These are phyloP conservation scores for Pseudopyricularia javanii DNA, from an alignment of 2,329 filamentous ascomycete genomes.

Conservation along the genomic window DNA sequence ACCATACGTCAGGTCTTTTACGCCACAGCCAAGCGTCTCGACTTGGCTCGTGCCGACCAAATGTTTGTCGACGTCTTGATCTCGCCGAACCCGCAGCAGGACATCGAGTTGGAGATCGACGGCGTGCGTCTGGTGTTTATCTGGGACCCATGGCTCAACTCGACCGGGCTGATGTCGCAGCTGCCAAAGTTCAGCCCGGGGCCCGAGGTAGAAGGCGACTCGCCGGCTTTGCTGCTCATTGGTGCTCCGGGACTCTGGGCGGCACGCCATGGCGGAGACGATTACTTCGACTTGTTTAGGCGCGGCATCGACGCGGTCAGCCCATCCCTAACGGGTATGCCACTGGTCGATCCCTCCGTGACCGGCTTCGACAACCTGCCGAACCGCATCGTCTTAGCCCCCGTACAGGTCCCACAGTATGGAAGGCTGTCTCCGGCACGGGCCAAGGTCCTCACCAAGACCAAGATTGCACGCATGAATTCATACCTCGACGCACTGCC, in stretches of 20 bases:
- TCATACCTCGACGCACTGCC: slow-evolving; percentile 31
- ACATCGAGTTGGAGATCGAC: slow-evolving; percentile 28
- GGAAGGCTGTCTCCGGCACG: slow-evolving; percentile 26
- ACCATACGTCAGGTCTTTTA: slow-evolving; percentile 49
- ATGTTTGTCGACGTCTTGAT: slow-evolving; percentile 20
- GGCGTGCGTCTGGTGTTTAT: slow-evolving; percentile 40
- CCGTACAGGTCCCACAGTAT: slow-evolving; percentile 29
- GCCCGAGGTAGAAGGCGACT: slow-evolving; percentile 9
- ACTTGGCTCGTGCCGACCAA: slow-evolving; percentile 22
- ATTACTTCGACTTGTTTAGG: slow-evolving; percentile 30
- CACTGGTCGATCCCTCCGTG: not conserved
- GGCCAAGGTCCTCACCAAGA: slow-evolving; percentile 28
- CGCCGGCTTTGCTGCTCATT: slow-evolving; percentile 34
- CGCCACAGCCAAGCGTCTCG: slow-evolving; percentile 37
- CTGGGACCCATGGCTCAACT: slow-evolving; percentile 53
- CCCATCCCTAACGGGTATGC: slow-evolving; percentile 16
- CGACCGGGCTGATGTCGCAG: slow-evolving; percentile 26
- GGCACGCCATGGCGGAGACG: slow-evolving; percentile 33
- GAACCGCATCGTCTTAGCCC: slow-evolving; percentile 15
- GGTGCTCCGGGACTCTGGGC: slow-evolving; percentile 44
- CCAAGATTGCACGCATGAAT: slow-evolving; percentile 40
- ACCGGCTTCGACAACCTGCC: slow-evolving; percentile 8
- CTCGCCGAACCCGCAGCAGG: slow-evolving; percentile 24
- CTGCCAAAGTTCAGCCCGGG: slow-evolving; percentile 22
- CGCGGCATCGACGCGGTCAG: slow-evolving; percentile 30